Evolutionary conservation across 768 basidiomycete species (phyloP).

Genomic region (Mycena epipterygia): DNA sequence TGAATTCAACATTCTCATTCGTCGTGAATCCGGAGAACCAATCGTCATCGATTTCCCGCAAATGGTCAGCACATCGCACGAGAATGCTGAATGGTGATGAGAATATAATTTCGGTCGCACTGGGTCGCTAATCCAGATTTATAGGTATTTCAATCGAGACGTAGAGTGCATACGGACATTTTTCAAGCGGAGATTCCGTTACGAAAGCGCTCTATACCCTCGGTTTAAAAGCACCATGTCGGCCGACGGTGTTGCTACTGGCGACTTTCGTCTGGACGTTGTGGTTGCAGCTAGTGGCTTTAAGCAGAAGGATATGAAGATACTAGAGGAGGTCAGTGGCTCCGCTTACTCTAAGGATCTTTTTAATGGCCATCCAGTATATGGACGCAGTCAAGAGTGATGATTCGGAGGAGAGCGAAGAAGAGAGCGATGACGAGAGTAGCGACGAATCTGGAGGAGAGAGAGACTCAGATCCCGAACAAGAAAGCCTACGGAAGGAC

Average conservation of each 20-base stretch:
- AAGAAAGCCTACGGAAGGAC: constrained; percentile 17
- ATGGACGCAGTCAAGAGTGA: constrained; percentile 67
- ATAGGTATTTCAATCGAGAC: constrained; percentile 98
- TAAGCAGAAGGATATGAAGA: constrained; percentile 83
- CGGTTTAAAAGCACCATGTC: constrained; percentile 78
- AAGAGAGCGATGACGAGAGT: constrained; percentile 52
- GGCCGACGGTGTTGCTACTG: constrained; percentile 56
- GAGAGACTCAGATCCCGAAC: constrained; percentile 21
- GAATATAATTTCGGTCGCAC: constrained; percentile 3
- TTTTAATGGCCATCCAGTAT: constrained; percentile 61
- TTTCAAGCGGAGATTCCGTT: constrained; percentile 91
- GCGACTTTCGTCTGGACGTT: constrained; percentile 86
- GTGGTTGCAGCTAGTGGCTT: constrained; percentile 96
- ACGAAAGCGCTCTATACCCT: constrained; percentile 92
- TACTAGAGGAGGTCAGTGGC: constrained; percentile 83
- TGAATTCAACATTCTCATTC: constrained; percentile 98
- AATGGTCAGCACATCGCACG: constrained; percentile 98
- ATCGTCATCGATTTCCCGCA: constrained; percentile 99
- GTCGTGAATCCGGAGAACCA: constrained; percentile 78
- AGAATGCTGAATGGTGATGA: constrained; percentile 94
- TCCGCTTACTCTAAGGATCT: constrained; percentile 30
- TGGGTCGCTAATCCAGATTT: constrained; percentile 26
- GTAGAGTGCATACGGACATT: constrained; percentile 96
- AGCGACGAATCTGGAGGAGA: constrained; percentile 48
- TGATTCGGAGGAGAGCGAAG: constrained; percentile 55